A percentile compares a stretch with the other conserved stretches of the same genome.
These are phyloP conservation scores for Nicotiana attenuata DNA, from an alignment of 257 asterid species.

Conservation along the genomic window DNA sequence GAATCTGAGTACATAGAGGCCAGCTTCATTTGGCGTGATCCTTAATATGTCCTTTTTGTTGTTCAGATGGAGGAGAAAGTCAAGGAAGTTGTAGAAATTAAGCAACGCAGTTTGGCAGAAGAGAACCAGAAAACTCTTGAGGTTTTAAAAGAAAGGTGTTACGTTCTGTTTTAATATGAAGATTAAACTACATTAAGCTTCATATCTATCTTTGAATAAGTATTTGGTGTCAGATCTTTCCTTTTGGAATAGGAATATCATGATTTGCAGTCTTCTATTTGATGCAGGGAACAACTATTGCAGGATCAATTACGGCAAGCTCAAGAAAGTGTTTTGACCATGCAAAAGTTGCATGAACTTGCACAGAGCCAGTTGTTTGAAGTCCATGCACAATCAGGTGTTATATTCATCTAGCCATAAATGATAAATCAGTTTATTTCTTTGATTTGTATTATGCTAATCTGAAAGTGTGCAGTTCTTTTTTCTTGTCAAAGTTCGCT, in stretches of 20 bases:
- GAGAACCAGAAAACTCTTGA: constrained; percentile 95
- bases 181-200: neutral
- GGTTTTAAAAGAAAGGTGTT: constrained; percentile 82
- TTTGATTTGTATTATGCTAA: neutral
- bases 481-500: neutral
- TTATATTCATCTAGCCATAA: constrained; percentile 5
- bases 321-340: constrained; percentile 85
- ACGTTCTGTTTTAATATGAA: constrained; percentile 11
- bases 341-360: constrained; percentile 89
- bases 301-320: constrained; percentile 97
- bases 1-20: neutral
- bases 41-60: constrained; percentile 6
- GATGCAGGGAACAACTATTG: constrained; percentile 67
- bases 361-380: constrained; percentile 97
- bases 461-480: neutral
- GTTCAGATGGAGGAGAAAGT: constrained; percentile 93
- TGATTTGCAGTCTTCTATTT: constrained; percentile 17
- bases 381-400: constrained; percentile 96
- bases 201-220: neutral
- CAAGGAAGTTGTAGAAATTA: constrained; percentile 90
- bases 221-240: neutral
- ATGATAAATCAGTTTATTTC: neutral
- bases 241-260: neutral
- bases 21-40: constrained; percentile 4
- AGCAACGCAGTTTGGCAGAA: constrained; percentile 95